Evolutionary conservation across 2,329 filamentous ascomycete genomes (phyloP).

Genomic region (Chaetomium sp.): DNA sequence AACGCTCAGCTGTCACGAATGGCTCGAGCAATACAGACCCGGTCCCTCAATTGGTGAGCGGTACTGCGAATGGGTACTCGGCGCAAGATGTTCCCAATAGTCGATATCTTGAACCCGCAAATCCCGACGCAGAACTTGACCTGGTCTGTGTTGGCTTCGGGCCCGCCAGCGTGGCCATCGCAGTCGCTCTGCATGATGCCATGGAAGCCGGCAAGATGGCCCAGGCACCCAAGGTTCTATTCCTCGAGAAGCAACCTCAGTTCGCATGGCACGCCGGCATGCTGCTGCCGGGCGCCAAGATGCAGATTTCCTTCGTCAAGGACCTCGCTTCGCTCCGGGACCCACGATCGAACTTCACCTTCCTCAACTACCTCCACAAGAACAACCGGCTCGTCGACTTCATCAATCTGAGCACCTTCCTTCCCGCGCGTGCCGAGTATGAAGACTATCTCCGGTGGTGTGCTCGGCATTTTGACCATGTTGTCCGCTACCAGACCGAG

Average conservation of each 20-base stretch:
- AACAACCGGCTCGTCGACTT: slow-evolving; percentile 85
- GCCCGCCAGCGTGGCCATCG: slow-evolving; percentile 85
- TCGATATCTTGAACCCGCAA: slow-evolving; percentile 46
- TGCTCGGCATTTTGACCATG: slow-evolving; percentile 72
- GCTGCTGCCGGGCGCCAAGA: slow-evolving; percentile 88
- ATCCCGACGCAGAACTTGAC: slow-evolving; percentile 71
- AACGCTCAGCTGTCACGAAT: slow-evolving; percentile 17
- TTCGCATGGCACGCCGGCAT: slow-evolving; percentile 97
- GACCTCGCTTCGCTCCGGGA: slow-evolving; percentile 88
- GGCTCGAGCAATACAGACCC: slow-evolving; percentile 22
- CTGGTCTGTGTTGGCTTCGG: slow-evolving; percentile 91
- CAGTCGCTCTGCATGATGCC: slow-evolving; percentile 84
- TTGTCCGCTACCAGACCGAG: slow-evolving; percentile 76
- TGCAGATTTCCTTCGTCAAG: slow-evolving; percentile 98
- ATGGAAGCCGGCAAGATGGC: slow-evolving; percentile 54
- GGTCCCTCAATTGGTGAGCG: slow-evolving; percentile 21
- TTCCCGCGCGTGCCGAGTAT: slow-evolving; percentile 84
- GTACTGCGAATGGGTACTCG: slow-evolving; percentile 3
- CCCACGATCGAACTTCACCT: slow-evolving; percentile 88
- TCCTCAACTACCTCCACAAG: slow-evolving; percentile 87
- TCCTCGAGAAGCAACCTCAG: slow-evolving; percentile 79
- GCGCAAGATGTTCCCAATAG: slow-evolving; percentile 28
- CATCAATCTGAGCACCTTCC: slow-evolving; percentile 85
- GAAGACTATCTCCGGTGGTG: slow-evolving; percentile 97
- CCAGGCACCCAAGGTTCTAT: slow-evolving; percentile 71